Conservation (phyloP, 352 stramenopile species). For the Aphanomyces cochlioides region DNA sequence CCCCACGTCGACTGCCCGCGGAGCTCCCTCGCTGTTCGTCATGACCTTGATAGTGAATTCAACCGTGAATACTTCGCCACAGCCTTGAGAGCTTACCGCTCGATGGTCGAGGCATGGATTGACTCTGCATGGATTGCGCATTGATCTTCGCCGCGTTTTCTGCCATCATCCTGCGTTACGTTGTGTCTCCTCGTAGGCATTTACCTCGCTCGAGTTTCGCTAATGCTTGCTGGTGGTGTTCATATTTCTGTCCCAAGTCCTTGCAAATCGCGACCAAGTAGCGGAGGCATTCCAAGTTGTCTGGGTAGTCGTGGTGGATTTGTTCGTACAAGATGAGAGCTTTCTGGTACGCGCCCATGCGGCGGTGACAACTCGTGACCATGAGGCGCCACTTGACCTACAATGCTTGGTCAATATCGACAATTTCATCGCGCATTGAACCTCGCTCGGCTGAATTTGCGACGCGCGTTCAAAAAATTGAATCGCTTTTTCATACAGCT, state of each 20-base stretch:
- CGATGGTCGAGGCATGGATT: constrained; percentile 34
- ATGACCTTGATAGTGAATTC: neutral
- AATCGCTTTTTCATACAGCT: constrained; percentile 96
- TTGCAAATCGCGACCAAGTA: constrained; percentile 94
- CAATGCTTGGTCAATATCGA: neutral
- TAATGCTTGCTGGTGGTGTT: constrained; percentile 91
- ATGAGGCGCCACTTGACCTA: constrained; percentile 95
- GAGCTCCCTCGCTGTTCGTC: constrained; percentile 9
- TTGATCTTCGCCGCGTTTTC: constrained; percentile 26
- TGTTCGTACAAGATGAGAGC: constrained; percentile 93
- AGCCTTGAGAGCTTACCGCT: no score
- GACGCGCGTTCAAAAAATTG: constrained; percentile 94
- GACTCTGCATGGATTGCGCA: constrained; percentile 30
- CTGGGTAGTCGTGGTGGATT: constrained; percentile 92
- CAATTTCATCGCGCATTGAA: no score
- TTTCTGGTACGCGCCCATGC: constrained; percentile 90
- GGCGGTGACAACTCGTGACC: constrained; percentile 94
- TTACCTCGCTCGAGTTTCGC: constrained; percentile 78
- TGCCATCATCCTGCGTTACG: neutral
- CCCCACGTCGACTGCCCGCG: neutral
- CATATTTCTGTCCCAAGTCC: constrained; percentile 88
- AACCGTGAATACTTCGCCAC: no score
- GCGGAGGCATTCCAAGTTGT: constrained; percentile 90
- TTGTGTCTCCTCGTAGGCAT: no score
- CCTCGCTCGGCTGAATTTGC: constrained; percentile 91